phyloP scores from a whole-genome alignment of 768 basidiomycete genomes.

The Xerocomellus amylosporus region DNA sequence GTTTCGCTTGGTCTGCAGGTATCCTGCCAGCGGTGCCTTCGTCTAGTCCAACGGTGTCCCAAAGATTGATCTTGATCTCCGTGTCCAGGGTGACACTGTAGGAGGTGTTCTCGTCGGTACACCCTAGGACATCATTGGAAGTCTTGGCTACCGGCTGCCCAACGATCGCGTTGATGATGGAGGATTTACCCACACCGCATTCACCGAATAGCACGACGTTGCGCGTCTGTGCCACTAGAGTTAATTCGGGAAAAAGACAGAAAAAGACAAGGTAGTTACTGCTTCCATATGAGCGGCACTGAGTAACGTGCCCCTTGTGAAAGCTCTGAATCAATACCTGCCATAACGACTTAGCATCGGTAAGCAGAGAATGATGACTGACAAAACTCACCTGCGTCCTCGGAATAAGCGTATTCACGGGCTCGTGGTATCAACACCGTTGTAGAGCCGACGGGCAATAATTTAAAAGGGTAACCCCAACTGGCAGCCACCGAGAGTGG shows the following conservation, averaged over 20 bases:
- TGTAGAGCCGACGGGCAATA: not conserved
- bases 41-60: slow-evolving; percentile 38
- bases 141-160: slow-evolving; percentile 24
- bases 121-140: slow-evolving; percentile 29
- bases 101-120: slow-evolving; percentile 23
- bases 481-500: not conserved
- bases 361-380: not conserved
- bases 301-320: not conserved
- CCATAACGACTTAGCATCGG: not conserved
- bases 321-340: not conserved
- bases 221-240: slow-evolving; percentile 5
- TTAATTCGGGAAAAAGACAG: not conserved
- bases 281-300: slow-evolving; percentile 3
- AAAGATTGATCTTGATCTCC: slow-evolving; percentile 20
- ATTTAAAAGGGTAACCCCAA: not conserved
- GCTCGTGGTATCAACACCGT: not conserved
- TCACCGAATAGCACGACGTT: slow-evolving; percentile 39
- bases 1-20: slow-evolving; percentile 14
- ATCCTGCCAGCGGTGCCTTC: slow-evolving; percentile 26
- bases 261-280: not conserved
- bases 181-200: slow-evolving; percentile 39
- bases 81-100: slow-evolving; percentile 20
- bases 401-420: not conserved
- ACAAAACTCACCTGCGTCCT: not conserved
- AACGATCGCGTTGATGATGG: slow-evolving; percentile 37